Evolutionary conservation across 78 protist genomes (phyloP), one percentile per base, ranked within the genome.

Genomic region (slime mould (Dictyostelium discoideum)): DNA sequence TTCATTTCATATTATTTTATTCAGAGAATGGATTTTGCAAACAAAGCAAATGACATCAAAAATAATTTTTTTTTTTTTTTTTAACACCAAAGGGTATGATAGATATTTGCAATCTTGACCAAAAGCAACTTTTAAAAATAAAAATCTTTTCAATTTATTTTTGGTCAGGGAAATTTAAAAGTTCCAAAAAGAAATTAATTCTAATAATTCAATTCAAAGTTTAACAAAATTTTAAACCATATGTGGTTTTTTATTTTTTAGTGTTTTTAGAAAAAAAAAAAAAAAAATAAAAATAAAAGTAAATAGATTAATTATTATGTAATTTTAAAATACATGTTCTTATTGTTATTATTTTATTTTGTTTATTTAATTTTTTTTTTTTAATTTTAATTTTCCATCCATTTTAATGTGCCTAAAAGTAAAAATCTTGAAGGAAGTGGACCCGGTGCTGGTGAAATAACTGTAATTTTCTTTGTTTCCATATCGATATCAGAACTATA

Each of bases 401-500:
- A 96, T 83, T 92, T 83, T 24, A 96, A 46, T 18, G 88, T 81
- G 46, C 93, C 90, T 44, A 92, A 18, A 14, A 96, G 22, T 37
- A 96, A 92, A 32, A 46, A 84, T 44, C n/a, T 60, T 5, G 94
- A 73, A 0, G 97, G 97, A 5, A 96, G 18, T 24, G 81, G 89
- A 4, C 96, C 97, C 7, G 92, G 92, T 5, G 85, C 84, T 40
- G 97, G 97, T n/a, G 97, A 92, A n/a, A 90, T 85, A 7, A 79
- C 63, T 18, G 96, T 86, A 22, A 96, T 86, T 85, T 88, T 92
- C 20, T 84, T 81, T 29, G 93, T 92, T 63, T 81, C 96, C 86
- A 87, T 77, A 46, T 96, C 84, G 37, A 96, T 81, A 60, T 86
- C 94, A 54, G 92, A 44, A 3, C 86, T 84, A 79, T 32, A 69